Conservation (phyloP, 371 early-diverging fungal genomes). For the Mucor irregularis region DNA sequence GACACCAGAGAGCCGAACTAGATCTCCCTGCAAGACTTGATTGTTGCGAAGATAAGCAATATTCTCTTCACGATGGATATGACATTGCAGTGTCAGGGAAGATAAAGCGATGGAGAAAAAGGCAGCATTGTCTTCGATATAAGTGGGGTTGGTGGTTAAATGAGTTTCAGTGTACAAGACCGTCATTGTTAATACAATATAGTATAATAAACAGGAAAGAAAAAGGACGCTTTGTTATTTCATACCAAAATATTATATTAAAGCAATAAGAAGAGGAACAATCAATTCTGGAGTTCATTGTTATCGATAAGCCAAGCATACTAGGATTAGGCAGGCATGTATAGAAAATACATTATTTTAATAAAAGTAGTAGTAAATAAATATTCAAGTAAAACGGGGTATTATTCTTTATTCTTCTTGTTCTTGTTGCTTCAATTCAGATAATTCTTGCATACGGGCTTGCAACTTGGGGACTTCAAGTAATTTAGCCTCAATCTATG, state of each 20-base stretch:
- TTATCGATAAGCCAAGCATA: too few species aligned
- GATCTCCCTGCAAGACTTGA: neutral
- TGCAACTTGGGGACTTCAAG: constrained; percentile 72
- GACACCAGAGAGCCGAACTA: constrained; percentile 11
- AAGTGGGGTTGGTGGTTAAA: constrained; percentile 15
- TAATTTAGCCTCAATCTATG: constrained; percentile 69
- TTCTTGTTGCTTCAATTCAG: constrained; percentile 27
- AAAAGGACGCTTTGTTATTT: neutral
- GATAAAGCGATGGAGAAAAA: constrained; percentile 15
- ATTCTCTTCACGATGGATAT: constrained; percentile 11
- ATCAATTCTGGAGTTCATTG: neutral
- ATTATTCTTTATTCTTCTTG: too few species aligned
- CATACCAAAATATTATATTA: neutral
- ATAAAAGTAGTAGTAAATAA: too few species aligned
- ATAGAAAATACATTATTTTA: too few species aligned
- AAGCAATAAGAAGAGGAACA: neutral
- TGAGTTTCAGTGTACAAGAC: constrained; percentile 17
- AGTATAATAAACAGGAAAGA: neutral
- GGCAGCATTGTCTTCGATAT: neutral
- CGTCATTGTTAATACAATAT: constrained; percentile 12
- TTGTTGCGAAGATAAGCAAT: neutral
- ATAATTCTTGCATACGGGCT: constrained; percentile 65
- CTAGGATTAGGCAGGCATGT: too few species aligned
- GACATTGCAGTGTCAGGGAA: constrained; percentile 1
- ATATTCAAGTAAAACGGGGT: too few species aligned